Evolutionary conservation across 345 rosid species (phyloP).

Genomic region (Populus ilicifolia): DNA sequence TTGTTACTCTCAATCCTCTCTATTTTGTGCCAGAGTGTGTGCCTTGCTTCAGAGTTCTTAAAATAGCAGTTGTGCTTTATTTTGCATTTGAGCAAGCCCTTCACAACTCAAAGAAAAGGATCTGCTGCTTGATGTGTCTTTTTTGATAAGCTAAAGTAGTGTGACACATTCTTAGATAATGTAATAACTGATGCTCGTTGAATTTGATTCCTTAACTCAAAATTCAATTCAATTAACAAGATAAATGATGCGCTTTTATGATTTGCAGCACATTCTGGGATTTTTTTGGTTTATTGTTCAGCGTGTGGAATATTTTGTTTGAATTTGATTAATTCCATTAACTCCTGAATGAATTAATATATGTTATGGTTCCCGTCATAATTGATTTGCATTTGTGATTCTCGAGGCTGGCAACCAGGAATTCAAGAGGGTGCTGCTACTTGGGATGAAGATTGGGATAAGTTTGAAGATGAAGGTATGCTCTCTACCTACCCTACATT

Average conservation of each 20-base stretch:
- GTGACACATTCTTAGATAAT: not conserved
- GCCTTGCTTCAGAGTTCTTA: not conserved
- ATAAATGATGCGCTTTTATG: not conserved
- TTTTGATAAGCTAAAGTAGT: not conserved
- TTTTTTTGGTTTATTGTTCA: not conserved
- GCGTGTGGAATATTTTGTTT: not conserved
- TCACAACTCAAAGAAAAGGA: not conserved
- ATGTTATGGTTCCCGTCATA: not conserved
- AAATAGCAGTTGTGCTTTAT: not conserved
- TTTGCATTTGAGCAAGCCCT: not conserved
- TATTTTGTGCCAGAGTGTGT: not conserved
- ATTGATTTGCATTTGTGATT: not conserved
- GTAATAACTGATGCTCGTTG: not conserved
- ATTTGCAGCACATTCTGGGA: not conserved
- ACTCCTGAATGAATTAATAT: slow-evolving; percentile 1
- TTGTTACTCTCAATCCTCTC: slow-evolving; percentile 40
- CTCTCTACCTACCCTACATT: not conserved
- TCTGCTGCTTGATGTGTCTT: not conserved
- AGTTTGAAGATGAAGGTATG: slow-evolving; percentile 93
- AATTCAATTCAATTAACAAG: not conserved
- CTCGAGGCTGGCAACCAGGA: slow-evolving; percentile 96
- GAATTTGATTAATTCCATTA: not conserved
- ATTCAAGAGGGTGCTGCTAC: slow-evolving; percentile 75
- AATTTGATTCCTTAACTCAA: not conserved
- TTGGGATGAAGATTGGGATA: slow-evolving; percentile 99